Evolutionary conservation across 371 early-diverging fungal genomes (phyloP).

Genomic region (Conidiobolus incongruus): DNA sequence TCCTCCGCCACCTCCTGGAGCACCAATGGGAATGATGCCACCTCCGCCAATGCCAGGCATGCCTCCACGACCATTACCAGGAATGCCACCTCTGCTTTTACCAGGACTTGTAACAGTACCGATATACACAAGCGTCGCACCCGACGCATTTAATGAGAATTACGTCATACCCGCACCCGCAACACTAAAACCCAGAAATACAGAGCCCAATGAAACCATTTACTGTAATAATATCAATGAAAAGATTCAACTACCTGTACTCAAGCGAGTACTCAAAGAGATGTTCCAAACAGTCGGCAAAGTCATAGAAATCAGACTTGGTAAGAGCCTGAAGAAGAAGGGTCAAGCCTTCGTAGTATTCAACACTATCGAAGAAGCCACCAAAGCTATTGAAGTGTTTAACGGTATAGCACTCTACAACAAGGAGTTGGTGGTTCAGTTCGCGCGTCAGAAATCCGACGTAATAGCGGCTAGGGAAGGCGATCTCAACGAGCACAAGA

Average conservation of each 20-base stretch:
- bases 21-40: no score
- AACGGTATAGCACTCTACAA: constrained; percentile 65
- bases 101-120: background rate
- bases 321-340: constrained; percentile 52
- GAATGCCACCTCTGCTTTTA: background rate
- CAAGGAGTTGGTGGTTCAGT: constrained; percentile 48
- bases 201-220: constrained; percentile 52
- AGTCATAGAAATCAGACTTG: constrained; percentile 67
- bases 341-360: constrained; percentile 93
- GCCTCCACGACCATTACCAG: background rate
- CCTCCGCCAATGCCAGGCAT: background rate
- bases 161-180: constrained; percentile 14
- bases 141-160: background rate
- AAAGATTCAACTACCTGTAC: constrained; percentile 62
- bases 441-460: constrained; percentile 58
- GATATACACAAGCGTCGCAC: background rate
- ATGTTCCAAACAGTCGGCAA: constrained; percentile 74
- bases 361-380: constrained; percentile 46
- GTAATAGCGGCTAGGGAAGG: constrained; percentile 55
- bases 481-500: constrained; percentile 27
- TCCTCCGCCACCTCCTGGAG: background rate
- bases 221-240: constrained; percentile 74
- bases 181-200: constrained; percentile 28
- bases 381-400: constrained; percentile 60
- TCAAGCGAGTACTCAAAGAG: constrained; percentile 42